Evolutionary conservation across 2,329 filamentous ascomycete species (phyloP).

Genomic region (Fusarium guadeloupense): DNA sequence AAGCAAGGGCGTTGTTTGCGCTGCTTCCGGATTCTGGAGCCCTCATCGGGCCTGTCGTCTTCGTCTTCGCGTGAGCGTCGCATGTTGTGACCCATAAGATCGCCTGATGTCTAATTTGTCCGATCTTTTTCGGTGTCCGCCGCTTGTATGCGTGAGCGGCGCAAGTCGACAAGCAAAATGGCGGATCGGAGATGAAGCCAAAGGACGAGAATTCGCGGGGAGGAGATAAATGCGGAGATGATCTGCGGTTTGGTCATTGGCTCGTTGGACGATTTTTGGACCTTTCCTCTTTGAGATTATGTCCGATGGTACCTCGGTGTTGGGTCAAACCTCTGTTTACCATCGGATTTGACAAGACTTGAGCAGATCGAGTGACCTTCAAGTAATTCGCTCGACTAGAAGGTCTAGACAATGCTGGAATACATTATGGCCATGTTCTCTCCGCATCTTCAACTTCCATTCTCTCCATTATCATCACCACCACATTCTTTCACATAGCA

Average conservation of each 20-base stretch:
- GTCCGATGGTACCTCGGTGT: neutral
- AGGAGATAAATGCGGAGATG: neutral
- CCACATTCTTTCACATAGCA: slow-evolving; percentile 5
- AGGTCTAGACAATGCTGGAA: neutral
- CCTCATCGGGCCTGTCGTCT: neutral
- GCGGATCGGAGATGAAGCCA: neutral
- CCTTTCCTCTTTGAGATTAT: neutral
- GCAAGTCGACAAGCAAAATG: neutral
- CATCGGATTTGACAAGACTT: slow-evolving; percentile 1
- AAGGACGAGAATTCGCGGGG: neutral
- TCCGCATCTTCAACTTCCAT: neutral
- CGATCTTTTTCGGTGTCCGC: neutral
- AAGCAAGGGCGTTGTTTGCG: slow-evolving; percentile 5
- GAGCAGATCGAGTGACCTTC: neutral
- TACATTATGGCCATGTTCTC: neutral
- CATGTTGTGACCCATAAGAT: slow-evolving; percentile 4
- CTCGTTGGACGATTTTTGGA: neutral
- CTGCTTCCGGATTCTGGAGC: slow-evolving; percentile 1
- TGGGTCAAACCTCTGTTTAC: neutral
- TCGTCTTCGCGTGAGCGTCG: slow-evolving; percentile 1
- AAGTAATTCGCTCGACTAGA: neutral
- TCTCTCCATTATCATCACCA: neutral
- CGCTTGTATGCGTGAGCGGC: neutral
- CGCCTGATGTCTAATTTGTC: neutral
- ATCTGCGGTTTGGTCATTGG: neutral